phyloP scores from a whole-genome alignment of 1,284 basidiomycete genomes.

The Inonotus obliquus region DNA sequence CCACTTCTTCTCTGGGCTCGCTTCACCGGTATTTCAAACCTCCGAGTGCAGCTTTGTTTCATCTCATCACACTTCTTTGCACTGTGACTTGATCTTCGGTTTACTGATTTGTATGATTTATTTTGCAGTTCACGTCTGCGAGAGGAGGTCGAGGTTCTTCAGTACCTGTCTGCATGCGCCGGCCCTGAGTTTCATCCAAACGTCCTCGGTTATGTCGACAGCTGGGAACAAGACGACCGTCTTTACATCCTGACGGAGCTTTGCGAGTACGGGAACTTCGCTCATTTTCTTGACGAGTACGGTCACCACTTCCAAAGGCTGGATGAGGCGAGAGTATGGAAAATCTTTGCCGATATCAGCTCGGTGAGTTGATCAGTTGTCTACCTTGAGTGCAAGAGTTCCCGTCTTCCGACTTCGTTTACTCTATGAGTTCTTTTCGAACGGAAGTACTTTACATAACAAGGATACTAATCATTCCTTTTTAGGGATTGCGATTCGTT shows the following conservation, averaged over 20 bases:
- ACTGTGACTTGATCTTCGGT: neutral
- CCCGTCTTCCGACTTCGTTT: conserved; percentile 17
- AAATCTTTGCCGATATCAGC: conserved; percentile 88
- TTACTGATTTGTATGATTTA: neutral
- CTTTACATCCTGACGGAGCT: conserved; percentile 95
- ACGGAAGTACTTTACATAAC: neutral
- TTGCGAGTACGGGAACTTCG: conserved; percentile 89
- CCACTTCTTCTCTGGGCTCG: neutral
- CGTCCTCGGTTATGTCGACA: conserved; percentile 88
- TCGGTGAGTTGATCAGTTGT: conserved; percentile 55
- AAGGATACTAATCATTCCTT: conserved; percentile 10
- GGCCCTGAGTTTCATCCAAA: conserved; percentile 56
- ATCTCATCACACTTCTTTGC: neutral
- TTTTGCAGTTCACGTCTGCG: conserved; percentile 71
- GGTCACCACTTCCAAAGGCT: conserved; percentile 80
- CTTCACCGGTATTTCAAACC: conserved; percentile 1
- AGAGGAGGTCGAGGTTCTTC: conserved; percentile 93
- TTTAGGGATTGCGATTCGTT: conserved; percentile 83
- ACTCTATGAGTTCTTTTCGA: conserved; percentile 15
- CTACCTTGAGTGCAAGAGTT: neutral
- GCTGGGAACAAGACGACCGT: conserved; percentile 93
- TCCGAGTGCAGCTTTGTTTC: conserved; percentile 13
- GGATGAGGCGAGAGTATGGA: conserved; percentile 96
- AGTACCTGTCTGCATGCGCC: conserved; percentile 56
- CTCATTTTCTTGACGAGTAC: conserved; percentile 90